Conservation (phyloP, 306 rosid species). For the Echinosophora koreensis region DNA sequence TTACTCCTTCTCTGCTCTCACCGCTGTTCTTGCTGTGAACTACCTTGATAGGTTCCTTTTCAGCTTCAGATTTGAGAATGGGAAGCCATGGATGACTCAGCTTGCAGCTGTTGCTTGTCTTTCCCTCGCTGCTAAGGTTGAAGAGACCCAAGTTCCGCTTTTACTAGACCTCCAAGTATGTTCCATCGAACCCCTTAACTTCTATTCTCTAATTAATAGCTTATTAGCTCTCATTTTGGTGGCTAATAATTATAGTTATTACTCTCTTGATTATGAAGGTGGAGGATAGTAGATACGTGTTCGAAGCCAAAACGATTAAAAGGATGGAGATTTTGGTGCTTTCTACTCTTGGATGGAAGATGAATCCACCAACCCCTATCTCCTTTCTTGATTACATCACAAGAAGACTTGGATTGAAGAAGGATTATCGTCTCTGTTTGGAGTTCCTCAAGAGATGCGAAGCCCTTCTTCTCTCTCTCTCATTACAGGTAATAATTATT, state of each 20-base stretch:
- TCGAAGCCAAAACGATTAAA: slow-evolving; percentile 80
- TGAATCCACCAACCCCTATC: slow-evolving; percentile 86
- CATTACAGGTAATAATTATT: slow-evolving; percentile 59
- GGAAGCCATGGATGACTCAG: slow-evolving; percentile 92
- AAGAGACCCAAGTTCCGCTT: slow-evolving; percentile 89
- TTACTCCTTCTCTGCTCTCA: slow-evolving; percentile 78
- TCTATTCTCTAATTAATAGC: too few species aligned
- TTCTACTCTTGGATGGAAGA: slow-evolving; percentile 88
- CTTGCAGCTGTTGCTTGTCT: slow-evolving; percentile 84
- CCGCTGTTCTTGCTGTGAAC: slow-evolving; percentile 79
- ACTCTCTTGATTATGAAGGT: slow-evolving; percentile 50
- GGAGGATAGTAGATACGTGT: slow-evolving; percentile 67
- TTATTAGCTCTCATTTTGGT: neutral
- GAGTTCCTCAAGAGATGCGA: slow-evolving; percentile 74
- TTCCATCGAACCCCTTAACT: neutral
- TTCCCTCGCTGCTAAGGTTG: slow-evolving; percentile 90
- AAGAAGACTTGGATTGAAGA: slow-evolving; percentile 73
- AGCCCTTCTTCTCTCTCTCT: slow-evolving; percentile 59
- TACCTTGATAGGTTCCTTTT: slow-evolving; percentile 78
- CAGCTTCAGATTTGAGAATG: slow-evolving; percentile 56
- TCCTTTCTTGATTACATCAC: slow-evolving; percentile 77
- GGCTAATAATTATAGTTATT: too few species aligned
- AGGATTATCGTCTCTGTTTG: slow-evolving; percentile 63
- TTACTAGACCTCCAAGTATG: slow-evolving; percentile 81
- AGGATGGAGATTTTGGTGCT: slow-evolving; percentile 93